Evolutionary conservation across 1,284 basidiomycete genomes (phyloP).

Genomic region (Sporisorium graminicola): DNA sequence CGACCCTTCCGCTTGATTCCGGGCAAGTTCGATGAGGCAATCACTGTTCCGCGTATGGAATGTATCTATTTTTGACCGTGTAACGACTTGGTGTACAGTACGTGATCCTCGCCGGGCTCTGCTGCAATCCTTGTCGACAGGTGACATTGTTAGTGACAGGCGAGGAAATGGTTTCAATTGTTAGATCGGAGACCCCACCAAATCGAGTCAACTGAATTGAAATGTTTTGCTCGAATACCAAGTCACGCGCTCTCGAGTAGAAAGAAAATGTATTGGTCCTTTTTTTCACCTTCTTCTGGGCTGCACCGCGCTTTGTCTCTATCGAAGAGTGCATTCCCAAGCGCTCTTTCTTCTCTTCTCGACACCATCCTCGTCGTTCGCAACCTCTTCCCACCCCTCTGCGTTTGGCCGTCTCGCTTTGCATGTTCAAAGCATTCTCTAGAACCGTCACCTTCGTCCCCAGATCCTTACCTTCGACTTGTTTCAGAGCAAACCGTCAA

Average conservation of each 20-base stretch:
- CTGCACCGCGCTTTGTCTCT: conserved; percentile 1
- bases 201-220: background rate
- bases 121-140: background rate
- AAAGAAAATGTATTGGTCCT: background rate
- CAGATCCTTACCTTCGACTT: conserved; percentile 30
- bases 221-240: background rate
- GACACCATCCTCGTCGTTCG: conserved; percentile 1
- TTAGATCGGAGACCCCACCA: background rate
- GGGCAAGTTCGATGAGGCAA: no score
- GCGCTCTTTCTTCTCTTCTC: background rate
- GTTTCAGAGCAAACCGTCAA: conserved; percentile 3
- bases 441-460: conserved; percentile 18
- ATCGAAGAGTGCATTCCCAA: background rate
- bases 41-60: no score
- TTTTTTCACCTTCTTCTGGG: background rate
- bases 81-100: no score
- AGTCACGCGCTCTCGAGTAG: background rate
- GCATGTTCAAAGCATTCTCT: conserved; percentile 43
- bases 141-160: background rate
- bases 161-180: background rate
- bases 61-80: no score
- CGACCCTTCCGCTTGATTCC: conserved; percentile 16
- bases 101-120: background rate
- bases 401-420: conserved; percentile 11
- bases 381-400: background rate